Base-by-base conservation (phyloP, 2,329 filamentous ascomycete genomes). In the Phoma sp. region DNA sequence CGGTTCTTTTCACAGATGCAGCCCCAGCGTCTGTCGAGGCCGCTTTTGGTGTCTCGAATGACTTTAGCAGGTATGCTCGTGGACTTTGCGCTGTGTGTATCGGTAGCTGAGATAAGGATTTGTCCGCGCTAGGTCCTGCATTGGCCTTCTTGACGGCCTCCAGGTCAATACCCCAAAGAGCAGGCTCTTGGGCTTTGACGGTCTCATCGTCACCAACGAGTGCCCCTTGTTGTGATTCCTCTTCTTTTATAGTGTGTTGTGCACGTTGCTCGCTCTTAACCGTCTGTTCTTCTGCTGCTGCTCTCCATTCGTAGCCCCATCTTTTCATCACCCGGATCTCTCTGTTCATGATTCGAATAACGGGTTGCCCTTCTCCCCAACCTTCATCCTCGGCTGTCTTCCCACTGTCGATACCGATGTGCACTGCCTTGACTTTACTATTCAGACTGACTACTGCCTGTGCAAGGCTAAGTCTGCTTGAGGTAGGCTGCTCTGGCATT, bases 381-480 rank as follows among this genome's bases (percentile, higher is more conserved):
- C 86, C 87, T 65, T 89, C 85, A 35, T 90, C 85, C 40, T 90
- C 88, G 0, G 86, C 88, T 33, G 81, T 82, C 7, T 82, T 79
- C 0, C 85, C 84, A 45, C 80, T 84, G 58, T 89, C 86, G 18
- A 96, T 78, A 0, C 91, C 91, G 27, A 96, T 76, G 58, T 83
- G 89, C 25, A 87, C 81, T 8, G 91, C 91, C 74, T 93, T 93
- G 32, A 84, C 86, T 60, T 87, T 84, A 56, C 89, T 91, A 68
- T 93, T 95, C 25, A 86, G 86, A 69, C 90, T 93, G 13, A 96
- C 89, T 1, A 95, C 87, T 0, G 90, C 91, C 73, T 96, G 91
- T 0, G 88, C 90, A 18, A 96, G 78, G 68, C 91, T 96, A 18
- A 96, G 77, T 41, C 90, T 82, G 69, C 90, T 93, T n/a, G 90